Percentiles rank a stretch among this genome's conserved stretches.
Conservation (phyloP, 257 asterid genomes). For the Forsythia suspensa region DNA sequence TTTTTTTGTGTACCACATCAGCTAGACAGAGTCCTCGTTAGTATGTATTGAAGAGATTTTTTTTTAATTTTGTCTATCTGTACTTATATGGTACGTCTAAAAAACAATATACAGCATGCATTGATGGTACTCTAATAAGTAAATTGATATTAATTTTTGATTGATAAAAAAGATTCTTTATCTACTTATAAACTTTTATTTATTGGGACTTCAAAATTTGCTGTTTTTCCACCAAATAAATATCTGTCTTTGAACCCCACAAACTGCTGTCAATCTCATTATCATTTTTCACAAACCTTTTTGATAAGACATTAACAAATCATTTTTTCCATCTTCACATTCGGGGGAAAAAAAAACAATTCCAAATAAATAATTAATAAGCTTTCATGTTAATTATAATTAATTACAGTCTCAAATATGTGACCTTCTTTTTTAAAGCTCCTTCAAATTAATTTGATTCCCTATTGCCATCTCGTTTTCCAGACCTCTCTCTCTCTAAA, state of each 20-base stretch:
- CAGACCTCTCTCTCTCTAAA: slow-evolving; percentile 15
- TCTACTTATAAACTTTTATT: neutral
- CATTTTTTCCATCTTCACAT: slow-evolving; percentile 32
- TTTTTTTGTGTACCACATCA: too few species aligned
- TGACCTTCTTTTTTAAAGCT: slow-evolving; percentile 56
- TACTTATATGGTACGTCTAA: too few species aligned
- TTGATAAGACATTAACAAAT: slow-evolving; percentile 42
- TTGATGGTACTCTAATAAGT: too few species aligned
- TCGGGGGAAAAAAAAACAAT: slow-evolving; percentile 4
- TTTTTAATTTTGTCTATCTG: too few species aligned
- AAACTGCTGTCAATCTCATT: slow-evolving; percentile 73
- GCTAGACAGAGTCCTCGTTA: too few species aligned
- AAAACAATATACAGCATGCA: too few species aligned
- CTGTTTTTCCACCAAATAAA: slow-evolving; percentile 61
- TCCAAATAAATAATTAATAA: slow-evolving; percentile 11
- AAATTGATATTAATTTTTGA: too few species aligned
- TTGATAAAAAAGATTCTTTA: too few species aligned
- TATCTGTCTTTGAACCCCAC: slow-evolving; percentile 71
- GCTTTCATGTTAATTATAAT: neutral
- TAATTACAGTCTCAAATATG: slow-evolving; percentile 34
- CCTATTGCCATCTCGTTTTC: slow-evolving; percentile 47
- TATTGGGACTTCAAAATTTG: slow-evolving; percentile 1
- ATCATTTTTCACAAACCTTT: slow-evolving; percentile 37
- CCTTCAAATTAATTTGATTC: slow-evolving; percentile 44
- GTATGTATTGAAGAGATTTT: too few species aligned